These are phyloP conservation scores for Punica granatum DNA, from an alignment of 345 rosid genomes.

Conservation along the genomic window DNA sequence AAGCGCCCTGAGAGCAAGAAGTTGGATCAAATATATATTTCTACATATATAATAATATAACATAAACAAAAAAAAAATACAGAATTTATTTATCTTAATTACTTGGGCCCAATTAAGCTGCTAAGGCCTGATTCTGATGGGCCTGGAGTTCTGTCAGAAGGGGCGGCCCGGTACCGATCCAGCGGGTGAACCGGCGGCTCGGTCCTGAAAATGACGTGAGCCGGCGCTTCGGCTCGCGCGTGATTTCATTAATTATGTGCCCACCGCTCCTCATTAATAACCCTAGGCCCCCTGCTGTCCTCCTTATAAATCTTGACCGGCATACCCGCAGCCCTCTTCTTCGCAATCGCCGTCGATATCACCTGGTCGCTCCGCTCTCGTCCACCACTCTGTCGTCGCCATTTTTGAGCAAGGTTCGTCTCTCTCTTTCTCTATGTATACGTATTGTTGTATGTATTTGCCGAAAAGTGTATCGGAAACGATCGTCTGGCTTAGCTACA, in stretches of 20 bases:
- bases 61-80: too few species aligned
- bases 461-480: neutral
- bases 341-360: neutral
- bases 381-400: neutral
- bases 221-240: neutral
- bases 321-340: neutral
- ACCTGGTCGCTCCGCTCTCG: neutral
- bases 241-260: neutral
- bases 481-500: neutral
- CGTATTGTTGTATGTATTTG: neutral
- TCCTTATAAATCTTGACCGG: conserved; percentile 2
- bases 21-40: too few species aligned
- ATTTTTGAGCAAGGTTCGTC: neutral
- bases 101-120: too few species aligned
- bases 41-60: too few species aligned
- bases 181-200: neutral
- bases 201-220: neutral
- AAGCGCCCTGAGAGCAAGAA: too few species aligned
- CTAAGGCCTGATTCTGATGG: neutral
- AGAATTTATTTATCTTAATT: too few species aligned
- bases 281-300: neutral
- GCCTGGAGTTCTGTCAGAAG: neutral
- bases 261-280: neutral
- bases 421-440: neutral
- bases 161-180: too few species aligned